These are phyloP conservation scores for Anisogramma anomala DNA, from an alignment of 2,329 filamentous ascomycete genomes.

Conservation along the genomic window DNA sequence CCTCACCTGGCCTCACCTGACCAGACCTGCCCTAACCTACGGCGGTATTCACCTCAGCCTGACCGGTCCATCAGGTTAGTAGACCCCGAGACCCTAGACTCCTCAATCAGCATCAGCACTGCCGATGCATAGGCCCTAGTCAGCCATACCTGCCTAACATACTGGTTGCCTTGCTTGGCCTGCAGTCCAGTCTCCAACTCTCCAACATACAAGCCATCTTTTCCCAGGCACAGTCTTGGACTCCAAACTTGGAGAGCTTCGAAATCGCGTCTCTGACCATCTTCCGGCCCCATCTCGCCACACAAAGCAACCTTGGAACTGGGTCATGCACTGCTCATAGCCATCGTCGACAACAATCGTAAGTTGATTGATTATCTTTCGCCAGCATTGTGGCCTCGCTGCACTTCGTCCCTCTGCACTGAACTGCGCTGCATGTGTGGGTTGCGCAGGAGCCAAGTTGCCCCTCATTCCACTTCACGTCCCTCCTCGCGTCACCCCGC, in stretches of 20 bases:
- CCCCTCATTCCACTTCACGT: conserved; percentile 3
- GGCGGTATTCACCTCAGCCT: not conserved
- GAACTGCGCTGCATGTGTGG: not conserved
- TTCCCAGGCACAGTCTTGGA: no score
- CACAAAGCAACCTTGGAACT: not conserved
- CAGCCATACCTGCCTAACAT: no score
- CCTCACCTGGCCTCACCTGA: no score
- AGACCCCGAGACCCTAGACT: not conserved
- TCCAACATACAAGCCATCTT: no score
- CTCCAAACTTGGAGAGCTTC: no score
- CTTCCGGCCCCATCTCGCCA: not conserved
- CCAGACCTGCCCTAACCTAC: not conserved
- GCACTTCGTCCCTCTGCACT: not conserved
- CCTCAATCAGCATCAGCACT: not conserved
- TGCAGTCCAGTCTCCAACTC: no score
- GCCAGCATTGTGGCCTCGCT: no score
- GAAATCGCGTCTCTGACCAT: no score
- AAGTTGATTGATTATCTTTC: conserved; percentile 1
- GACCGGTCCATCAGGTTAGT: conserved; percentile 1
- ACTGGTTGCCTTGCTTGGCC: no score
- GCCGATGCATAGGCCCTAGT: no score
- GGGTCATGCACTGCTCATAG: not conserved
- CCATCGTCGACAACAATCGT: not conserved
- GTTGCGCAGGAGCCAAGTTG: conserved; percentile 5
- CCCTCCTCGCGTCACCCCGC: conserved; percentile 6